These are phyloP conservation scores for Globisporangium yorkense DNA, from an alignment of 352 stramenopile species.

Conservation along the genomic window DNA sequence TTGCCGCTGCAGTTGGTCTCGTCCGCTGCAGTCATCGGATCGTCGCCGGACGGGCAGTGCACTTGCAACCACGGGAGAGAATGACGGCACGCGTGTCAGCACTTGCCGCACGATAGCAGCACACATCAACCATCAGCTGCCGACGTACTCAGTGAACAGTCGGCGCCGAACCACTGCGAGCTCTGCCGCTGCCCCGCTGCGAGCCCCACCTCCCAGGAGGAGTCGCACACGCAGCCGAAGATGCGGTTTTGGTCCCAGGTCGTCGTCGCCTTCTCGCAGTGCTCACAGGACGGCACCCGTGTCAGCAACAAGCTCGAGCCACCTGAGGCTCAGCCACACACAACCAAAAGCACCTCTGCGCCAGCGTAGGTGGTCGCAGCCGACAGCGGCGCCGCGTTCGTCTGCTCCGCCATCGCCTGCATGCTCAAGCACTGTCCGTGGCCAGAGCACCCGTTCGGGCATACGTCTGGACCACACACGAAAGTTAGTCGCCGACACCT, in stretches of 20 bases:
- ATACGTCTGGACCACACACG: constrained; percentile 16
- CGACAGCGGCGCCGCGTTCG: constrained; percentile 55
- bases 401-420: constrained; percentile 36
- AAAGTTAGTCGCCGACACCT: not conserved
- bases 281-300: not conserved
- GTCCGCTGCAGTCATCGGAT: constrained; percentile 70
- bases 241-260: constrained; percentile 78
- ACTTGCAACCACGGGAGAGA: constrained; percentile 18
- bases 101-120: not conserved
- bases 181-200: constrained; percentile 67
- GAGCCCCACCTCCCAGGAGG: constrained; percentile 68
- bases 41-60: constrained; percentile 83
- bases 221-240: constrained; percentile 79
- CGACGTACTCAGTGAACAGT: constrained; percentile 73
- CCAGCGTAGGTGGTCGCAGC: constrained; percentile 44
- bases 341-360: constrained; percentile 21
- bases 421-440: constrained; percentile 74
- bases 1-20: constrained; percentile 84
- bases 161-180: constrained; percentile 84
- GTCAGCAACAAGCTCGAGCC: not conserved
- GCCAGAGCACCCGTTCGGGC: constrained; percentile 60
- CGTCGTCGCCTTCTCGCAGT: constrained; percentile 24
- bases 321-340: not conserved
- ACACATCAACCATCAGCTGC: not conserved
- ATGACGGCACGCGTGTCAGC: not conserved